phyloP scores from a whole-genome alignment of 2,329 filamentous ascomycete genomes.

The Epichloe typhina region DNA sequence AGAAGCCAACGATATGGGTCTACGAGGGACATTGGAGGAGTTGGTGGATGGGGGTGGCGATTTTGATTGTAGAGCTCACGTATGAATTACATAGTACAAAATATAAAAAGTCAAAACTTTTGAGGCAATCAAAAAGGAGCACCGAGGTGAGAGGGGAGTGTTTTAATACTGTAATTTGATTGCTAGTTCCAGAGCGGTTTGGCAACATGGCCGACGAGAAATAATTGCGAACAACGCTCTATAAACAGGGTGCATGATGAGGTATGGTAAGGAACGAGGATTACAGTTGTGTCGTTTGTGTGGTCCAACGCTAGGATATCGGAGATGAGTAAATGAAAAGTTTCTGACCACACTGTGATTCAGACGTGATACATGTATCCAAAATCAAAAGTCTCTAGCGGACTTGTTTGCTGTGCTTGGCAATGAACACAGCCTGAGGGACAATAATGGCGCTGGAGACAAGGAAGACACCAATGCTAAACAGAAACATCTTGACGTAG shows the following conservation, averaged over 20 bases:
- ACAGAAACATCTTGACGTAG: constrained; percentile 55
- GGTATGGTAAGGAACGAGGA: background rate
- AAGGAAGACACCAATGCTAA: constrained; percentile 35
- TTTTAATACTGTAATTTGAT: background rate
- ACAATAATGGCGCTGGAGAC: constrained; percentile 34
- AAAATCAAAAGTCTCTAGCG: background rate
- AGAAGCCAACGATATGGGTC: background rate
- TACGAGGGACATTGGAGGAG: background rate
- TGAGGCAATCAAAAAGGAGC: constrained; percentile 16
- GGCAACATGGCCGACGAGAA: background rate
- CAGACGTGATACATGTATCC: no score
- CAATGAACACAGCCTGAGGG: constrained; percentile 35
- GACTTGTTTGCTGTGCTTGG: constrained; percentile 7
- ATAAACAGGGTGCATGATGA: background rate
- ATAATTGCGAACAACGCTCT: background rate
- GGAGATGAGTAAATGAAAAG: no score
- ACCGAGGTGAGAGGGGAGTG: background rate
- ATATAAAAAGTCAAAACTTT: constrained; percentile 7
- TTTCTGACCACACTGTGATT: no score
- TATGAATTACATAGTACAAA: constrained; percentile 9
- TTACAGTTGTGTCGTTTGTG: background rate
- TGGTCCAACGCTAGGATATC: background rate
- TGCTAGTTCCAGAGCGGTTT: no score
- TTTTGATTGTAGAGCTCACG: constrained; percentile 17
- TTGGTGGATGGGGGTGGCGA: constrained; percentile 10